Evolutionary conservation across 1,139 yeast species (phyloP).

Genomic region (Saccharomycopsis hybrid): DNA sequence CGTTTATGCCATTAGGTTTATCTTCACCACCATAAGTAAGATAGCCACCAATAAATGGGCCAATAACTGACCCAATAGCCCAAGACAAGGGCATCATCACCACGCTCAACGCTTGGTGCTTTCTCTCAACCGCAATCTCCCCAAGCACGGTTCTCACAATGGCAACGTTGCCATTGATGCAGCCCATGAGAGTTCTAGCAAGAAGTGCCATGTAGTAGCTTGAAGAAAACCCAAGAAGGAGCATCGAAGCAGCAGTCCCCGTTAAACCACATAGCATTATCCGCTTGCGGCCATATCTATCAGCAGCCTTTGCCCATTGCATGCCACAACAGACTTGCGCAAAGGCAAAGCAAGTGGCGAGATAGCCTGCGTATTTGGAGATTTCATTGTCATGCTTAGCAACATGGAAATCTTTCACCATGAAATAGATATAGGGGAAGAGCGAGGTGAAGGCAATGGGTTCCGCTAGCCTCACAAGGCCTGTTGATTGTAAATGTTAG

Average conservation of each 20-base stretch:
- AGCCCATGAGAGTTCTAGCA: slow-evolving; percentile 49
- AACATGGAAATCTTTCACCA: slow-evolving; percentile 52
- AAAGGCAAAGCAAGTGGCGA: slow-evolving; percentile 49
- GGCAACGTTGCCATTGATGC: slow-evolving; percentile 56
- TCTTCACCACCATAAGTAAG: background rate
- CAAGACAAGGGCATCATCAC: slow-evolving; percentile 52
- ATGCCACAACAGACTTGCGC: slow-evolving; percentile 49
- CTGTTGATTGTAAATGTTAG: background rate
- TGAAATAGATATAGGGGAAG: slow-evolving; percentile 59
- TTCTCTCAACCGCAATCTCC: slow-evolving; percentile 48
- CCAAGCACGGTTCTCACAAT: slow-evolving; percentile 57
- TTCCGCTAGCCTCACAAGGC: slow-evolving; percentile 46
- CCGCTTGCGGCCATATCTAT: slow-evolving; percentile 51
- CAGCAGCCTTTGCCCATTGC: slow-evolving; percentile 53
- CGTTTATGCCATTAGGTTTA: background rate
- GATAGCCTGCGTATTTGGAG: slow-evolving; percentile 51
- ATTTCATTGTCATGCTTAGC: slow-evolving; percentile 46
- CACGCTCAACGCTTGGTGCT: slow-evolving; percentile 58
- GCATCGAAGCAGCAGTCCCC: slow-evolving; percentile 43
- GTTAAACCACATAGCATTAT: slow-evolving; percentile 45
- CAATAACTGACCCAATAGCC: slow-evolving; percentile 52
- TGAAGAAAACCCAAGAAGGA: slow-evolving; percentile 47
- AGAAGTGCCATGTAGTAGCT: slow-evolving; percentile 45
- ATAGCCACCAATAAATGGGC: slow-evolving; percentile 51
- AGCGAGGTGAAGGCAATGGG: slow-evolving; percentile 59